phyloP scores from a whole-genome alignment of 768 basidiomycete species.

The Phlebiopsis gigantea region DNA sequence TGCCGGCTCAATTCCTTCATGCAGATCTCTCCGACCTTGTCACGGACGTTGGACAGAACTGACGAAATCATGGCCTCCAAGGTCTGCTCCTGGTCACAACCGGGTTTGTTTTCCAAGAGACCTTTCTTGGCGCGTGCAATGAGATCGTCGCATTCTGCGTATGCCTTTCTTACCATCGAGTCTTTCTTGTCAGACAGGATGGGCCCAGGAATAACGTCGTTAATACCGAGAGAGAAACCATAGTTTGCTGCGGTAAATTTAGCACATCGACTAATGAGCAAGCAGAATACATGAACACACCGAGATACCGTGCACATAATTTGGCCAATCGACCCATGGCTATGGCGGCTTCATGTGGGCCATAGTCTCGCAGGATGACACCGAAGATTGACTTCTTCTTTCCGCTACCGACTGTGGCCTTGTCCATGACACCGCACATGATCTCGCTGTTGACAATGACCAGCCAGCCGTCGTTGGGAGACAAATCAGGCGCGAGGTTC shows the following conservation, averaged over 20 bases:
- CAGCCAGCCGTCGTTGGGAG: conserved; percentile 96
- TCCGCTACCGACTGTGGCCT: conserved; percentile 93
- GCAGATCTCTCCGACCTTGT: conserved; percentile 93
- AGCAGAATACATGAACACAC: conserved; percentile 32
- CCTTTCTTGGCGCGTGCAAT: conserved; percentile 91
- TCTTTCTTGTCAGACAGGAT: conserved; percentile 80
- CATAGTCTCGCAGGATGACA: conserved; percentile 95
- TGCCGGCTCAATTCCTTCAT: conserved; percentile 97
- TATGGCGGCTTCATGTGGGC: conserved; percentile 85
- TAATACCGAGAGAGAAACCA: conserved; percentile 97
- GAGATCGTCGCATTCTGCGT: conserved; percentile 78
- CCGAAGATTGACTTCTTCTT: conserved; percentile 99
- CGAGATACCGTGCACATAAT: conserved; percentile 89
- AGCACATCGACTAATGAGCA: neutral
- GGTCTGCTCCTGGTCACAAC: conserved; percentile 95
- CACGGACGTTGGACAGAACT: conserved; percentile 91
- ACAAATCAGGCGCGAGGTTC: conserved; percentile 68
- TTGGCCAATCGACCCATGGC: conserved; percentile 98
- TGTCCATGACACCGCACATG: conserved; percentile 99
- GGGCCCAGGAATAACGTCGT: conserved; percentile 95
- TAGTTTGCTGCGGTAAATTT: conserved; percentile 71
- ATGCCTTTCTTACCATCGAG: conserved; percentile 79
- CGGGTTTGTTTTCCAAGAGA: conserved; percentile 93
- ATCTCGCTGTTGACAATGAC: conserved; percentile 97
- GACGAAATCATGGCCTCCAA: conserved; percentile 95